Evolutionary conservation across 306 rosid species (phyloP).

Genomic region (Vigna hirtella): DNA sequence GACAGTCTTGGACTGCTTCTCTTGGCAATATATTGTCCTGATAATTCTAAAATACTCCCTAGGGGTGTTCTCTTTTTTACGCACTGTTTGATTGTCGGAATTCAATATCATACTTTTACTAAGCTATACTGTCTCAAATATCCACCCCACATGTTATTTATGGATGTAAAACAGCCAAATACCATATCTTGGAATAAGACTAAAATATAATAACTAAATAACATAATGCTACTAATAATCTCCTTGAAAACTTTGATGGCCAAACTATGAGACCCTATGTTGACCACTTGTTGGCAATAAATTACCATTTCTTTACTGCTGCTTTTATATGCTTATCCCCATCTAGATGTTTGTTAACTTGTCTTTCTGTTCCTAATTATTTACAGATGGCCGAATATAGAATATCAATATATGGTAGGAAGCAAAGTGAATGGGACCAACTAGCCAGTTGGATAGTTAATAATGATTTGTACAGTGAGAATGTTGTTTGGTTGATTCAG

Average conservation of each 20-base stretch:
- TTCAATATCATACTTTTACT: neutral
- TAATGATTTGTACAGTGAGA: constrained; percentile 89
- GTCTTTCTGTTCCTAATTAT: constrained; percentile 31
- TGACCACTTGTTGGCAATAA: neutral
- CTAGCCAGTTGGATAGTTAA: constrained; percentile 99
- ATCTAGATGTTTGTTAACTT: constrained; percentile 27
- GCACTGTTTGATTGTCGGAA: neutral
- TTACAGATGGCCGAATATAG: constrained; percentile 99
- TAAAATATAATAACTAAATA: neutral
- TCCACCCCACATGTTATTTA: too few species aligned
- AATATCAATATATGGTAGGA: constrained; percentile 94
- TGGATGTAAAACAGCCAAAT: too few species aligned
- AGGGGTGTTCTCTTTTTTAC: neutral
- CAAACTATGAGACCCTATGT: neutral
- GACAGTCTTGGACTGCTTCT: neutral
- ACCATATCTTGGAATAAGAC: neutral
- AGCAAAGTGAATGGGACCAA: constrained; percentile 99
- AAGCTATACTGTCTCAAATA: neutral
- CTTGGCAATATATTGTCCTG: neutral
- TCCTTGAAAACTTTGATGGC: neutral
- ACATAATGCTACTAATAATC: neutral
- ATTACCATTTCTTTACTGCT: constrained; percentile 25
- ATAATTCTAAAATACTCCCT: neutral
- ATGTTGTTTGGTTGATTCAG: constrained; percentile 99
- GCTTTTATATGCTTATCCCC: constrained; percentile 29